phyloP scores from a whole-genome alignment of 116 monocot genomes.

The Iris pallida region DNA sequence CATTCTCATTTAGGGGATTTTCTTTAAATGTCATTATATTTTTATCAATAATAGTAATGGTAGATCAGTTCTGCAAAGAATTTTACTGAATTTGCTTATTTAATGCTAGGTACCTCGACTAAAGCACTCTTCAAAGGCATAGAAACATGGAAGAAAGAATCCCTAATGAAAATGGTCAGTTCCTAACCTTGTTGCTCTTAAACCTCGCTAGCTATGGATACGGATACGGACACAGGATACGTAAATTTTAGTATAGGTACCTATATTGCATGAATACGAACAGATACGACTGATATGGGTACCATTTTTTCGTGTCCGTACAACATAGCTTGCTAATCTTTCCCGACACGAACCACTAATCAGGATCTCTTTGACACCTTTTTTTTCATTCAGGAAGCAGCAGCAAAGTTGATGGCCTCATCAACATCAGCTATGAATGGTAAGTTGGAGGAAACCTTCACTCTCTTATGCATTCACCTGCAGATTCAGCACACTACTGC shows the following conservation, averaged over 20 bases:
- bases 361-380: neutral
- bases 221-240: too few species aligned
- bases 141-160: constrained; percentile 44
- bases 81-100: neutral
- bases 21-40: too few species aligned
- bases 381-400: constrained; percentile 27
- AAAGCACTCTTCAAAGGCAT: constrained; percentile 40
- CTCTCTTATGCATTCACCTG: neutral
- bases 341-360: neutral
- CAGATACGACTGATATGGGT: too few species aligned
- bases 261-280: too few species aligned
- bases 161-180: constrained; percentile 29
- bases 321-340: neutral
- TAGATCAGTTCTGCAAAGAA: too few species aligned
- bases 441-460: neutral
- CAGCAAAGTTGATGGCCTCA: constrained; percentile 16
- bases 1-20: too few species aligned
- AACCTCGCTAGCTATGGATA: neutral
- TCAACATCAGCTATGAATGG: constrained; percentile 22
- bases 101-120: constrained; percentile 28
- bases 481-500: neutral
- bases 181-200: neutral
- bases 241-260: too few species aligned
- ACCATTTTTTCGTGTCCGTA: too few species aligned
- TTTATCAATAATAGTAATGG: too few species aligned